Evolutionary conservation across 2,329 filamentous ascomycete species (phyloP).

Genomic region (Sclerotinia sclerotiorum): DNA sequence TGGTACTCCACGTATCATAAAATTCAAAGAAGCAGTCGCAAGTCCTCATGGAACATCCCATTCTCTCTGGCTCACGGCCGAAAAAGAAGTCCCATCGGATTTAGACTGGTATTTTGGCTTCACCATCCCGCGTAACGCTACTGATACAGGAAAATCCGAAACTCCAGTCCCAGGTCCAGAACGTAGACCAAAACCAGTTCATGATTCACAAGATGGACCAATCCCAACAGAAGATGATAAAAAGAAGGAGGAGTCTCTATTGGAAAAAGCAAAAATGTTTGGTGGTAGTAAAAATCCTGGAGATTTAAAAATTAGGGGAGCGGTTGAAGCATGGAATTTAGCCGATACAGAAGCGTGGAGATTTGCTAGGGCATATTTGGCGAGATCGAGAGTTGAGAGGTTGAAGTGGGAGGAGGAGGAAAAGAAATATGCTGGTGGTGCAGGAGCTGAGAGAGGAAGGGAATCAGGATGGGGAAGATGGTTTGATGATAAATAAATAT

Average conservation of each 20-base stretch:
- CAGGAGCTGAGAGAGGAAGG: conserved; percentile 45
- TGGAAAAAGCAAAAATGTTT: conserved; percentile 55
- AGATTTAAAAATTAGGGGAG: conserved; percentile 51
- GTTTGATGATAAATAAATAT: conserved; percentile 34
- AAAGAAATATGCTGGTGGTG: conserved; percentile 60
- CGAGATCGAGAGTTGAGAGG: conserved; percentile 62
- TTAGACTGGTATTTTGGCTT: conserved; percentile 92
- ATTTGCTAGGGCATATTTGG: conserved; percentile 68
- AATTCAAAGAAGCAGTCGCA: conserved; percentile 80
- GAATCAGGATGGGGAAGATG: conserved; percentile 37
- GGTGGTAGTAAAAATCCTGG: conserved; percentile 43
- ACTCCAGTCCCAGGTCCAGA: conserved; percentile 60
- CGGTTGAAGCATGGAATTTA: conserved; percentile 65
- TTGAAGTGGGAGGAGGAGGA: conserved; percentile 70
- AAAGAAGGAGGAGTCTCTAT: conserved; percentile 53
- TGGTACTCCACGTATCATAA: conserved; percentile 64
- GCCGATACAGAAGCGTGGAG: conserved; percentile 77
- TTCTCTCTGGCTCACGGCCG: conserved; percentile 80
- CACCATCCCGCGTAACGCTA: conserved; percentile 60
- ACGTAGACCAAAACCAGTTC: conserved; percentile 52
- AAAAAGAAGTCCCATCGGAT: conserved; percentile 58
- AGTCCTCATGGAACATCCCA: conserved; percentile 61
- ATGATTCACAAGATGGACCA: conserved; percentile 50
- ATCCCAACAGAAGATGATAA: conserved; percentile 54
- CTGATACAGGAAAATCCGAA: conserved; percentile 54